Evolutionary conservation across 768 basidiomycete genomes (phyloP), one percentile per base, ranked within the genome.

Genomic region (Termitomyces sp.): DNA sequence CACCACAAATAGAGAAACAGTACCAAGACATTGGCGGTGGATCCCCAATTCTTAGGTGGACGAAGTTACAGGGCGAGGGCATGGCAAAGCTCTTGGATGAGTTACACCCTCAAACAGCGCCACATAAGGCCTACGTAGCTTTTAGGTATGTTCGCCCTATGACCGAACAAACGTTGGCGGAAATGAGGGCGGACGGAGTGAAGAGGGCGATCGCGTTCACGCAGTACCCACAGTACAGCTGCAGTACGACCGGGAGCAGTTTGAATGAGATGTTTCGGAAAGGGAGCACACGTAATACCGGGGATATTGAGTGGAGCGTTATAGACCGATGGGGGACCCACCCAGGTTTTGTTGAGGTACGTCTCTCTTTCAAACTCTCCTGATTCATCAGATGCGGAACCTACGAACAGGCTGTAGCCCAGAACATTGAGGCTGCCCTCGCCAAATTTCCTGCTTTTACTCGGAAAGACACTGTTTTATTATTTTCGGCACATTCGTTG

Each of bases 241-340:
- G 97, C 72, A 95, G 92, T 60, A 99, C 97, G 12, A 98, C 97
- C 0, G 97, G 97, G 51, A 97, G 94, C 74, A 95, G 92, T 70
- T 69, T 99, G 68, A 99, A 98, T 66, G 97, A 99, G 70, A 74
- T 99, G 28, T 95, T 83, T 66, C 76, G 88, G 69, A 75, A 72
- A 65, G 82, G 83, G 52, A 83, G 78, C 65, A 73, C 76, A 37
- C 87, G 86, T 29, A 86, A 82, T 54, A 73, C 78, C 62, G 87
- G 80, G 51, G 77, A 78, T 49, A 81, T 99, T 24, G 83, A 93
- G 66, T 99, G 97, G 97, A 96, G 92, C 69, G 94, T 98, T 6
- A 90, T 99, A 67, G 97, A 99, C 74, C 83, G 97, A 28, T 99
- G 97, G 97, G 94, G 94, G 9, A 93, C 92, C 10, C 92, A 99